A percentile compares a stretch with the other conserved stretches of the same genome.
These are phyloP conservation scores for Umbelopsis sp. DNA, from an alignment of 371 early-diverging fungal genomes.

Conservation along the genomic window DNA sequence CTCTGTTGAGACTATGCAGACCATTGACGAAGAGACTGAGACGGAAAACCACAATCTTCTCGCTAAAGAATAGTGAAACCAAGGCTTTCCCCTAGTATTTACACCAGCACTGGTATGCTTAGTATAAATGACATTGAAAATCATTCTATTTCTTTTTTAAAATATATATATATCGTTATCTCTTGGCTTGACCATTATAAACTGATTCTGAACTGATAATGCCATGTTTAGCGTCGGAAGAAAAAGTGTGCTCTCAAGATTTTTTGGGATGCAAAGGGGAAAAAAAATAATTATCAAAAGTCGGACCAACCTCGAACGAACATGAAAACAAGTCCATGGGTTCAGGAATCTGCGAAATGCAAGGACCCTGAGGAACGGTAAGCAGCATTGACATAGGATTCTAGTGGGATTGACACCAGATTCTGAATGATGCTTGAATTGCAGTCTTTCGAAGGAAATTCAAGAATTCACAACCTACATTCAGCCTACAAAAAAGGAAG, in stretches of 20 bases:
- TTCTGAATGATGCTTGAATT: neutral
- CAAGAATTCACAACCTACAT: neutral
- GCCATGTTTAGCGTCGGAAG: no score
- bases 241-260: no score
- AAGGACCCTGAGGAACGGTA: constrained; percentile 5
- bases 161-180: no score
- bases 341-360: neutral
- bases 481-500: neutral
- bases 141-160: no score
- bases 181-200: no score
- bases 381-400: neutral
- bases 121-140: neutral
- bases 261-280: no score
- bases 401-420: neutral
- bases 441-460: neutral
- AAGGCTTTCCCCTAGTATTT: neutral
- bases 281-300: neutral
- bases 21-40: constrained; percentile 8
- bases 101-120: neutral
- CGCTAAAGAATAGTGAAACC: neutral
- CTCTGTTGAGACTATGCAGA: constrained; percentile 12
- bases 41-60: neutral
- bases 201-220: no score
- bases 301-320: neutral
- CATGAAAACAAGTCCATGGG: neutral